phyloP scores from a whole-genome alignment of 148 eudicot genomes.

The Rhododendron simsii region DNA sequence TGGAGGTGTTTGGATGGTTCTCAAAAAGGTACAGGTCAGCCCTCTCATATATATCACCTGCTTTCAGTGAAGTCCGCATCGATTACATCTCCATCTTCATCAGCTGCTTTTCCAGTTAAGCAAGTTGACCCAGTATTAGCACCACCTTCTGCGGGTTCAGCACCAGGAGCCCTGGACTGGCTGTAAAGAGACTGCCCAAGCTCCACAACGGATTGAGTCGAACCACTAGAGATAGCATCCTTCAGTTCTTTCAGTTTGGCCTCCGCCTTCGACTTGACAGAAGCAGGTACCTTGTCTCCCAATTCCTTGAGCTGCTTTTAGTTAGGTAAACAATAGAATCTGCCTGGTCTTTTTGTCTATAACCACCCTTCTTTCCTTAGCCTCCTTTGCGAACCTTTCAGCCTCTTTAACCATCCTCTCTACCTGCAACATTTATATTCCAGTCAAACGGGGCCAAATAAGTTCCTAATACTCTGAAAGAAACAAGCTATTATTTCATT shows the following conservation, averaged over 20 bases:
- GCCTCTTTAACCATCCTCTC: constrained; percentile 69
- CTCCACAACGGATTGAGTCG: constrained; percentile 56
- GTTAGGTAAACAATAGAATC: constrained; percentile 62
- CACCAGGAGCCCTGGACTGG: no score
- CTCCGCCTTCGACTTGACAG: constrained; percentile 56
- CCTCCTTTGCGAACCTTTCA: constrained; percentile 64
- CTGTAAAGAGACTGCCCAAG: no score
- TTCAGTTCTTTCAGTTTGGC: constrained; percentile 53
- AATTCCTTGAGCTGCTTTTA: constrained; percentile 68
- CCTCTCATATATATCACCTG: not conserved
- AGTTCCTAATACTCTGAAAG: not conserved
- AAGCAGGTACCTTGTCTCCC: constrained; percentile 55
- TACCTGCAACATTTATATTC: constrained; percentile 35
- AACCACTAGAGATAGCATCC: constrained; percentile 41
- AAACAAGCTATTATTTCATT: not conserved
- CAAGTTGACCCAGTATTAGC: no score
- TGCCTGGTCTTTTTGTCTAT: constrained; percentile 66
- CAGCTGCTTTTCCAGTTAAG: no score
- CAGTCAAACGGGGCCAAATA: not conserved
- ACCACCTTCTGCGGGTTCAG: no score
- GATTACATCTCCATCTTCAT: constrained; percentile 42
- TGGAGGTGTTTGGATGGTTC: not conserved
- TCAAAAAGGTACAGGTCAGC: not conserved
- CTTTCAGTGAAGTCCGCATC: constrained; percentile 22
- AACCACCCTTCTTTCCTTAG: constrained; percentile 64